Evolutionary conservation across 2,329 filamentous ascomycete species (phyloP).

Genomic region (Venturiaceae sp.): DNA sequence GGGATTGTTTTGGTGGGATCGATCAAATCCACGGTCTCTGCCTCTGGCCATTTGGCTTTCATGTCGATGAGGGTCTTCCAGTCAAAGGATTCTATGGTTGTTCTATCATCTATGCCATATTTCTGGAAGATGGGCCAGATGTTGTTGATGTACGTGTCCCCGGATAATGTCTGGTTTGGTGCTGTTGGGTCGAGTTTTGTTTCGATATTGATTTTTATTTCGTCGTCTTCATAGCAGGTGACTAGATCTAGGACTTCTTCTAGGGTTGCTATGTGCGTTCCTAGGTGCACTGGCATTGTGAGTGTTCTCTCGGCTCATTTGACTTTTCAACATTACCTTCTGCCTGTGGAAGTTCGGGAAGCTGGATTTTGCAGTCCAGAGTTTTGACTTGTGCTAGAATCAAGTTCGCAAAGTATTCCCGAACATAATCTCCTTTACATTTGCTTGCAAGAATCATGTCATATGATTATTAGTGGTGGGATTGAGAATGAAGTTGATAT

Average conservation of each 20-base stretch:
- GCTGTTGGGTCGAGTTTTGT: constrained; percentile 16
- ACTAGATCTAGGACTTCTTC: constrained; percentile 16
- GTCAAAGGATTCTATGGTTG: neutral
- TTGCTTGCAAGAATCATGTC: constrained; percentile 14
- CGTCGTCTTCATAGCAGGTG: constrained; percentile 15
- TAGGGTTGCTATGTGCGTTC: constrained; percentile 15
- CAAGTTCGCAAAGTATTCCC: constrained; percentile 15
- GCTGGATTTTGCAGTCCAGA: constrained; percentile 14
- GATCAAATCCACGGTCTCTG: constrained; percentile 15
- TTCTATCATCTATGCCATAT: neutral
- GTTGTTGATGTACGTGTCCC: constrained; percentile 13
- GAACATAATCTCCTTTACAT: constrained; percentile 14
- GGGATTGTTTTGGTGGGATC: constrained; percentile 16
- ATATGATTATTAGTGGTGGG: neutral
- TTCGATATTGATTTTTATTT: constrained; percentile 16
- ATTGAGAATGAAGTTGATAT: neutral
- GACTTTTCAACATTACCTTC: constrained; percentile 1
- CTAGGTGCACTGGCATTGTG: constrained; percentile 6
- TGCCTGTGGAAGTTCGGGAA: constrained; percentile 11
- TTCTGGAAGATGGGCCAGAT: neutral
- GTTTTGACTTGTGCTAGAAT: constrained; percentile 16
- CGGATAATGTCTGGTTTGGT: constrained; percentile 13
- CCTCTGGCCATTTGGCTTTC: neutral
- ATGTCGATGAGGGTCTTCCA: neutral
- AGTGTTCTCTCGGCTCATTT: no score